phyloP scores from a whole-genome alignment of 2,329 filamentous ascomycete genomes.

The Hymenoscyphus repandus region DNA sequence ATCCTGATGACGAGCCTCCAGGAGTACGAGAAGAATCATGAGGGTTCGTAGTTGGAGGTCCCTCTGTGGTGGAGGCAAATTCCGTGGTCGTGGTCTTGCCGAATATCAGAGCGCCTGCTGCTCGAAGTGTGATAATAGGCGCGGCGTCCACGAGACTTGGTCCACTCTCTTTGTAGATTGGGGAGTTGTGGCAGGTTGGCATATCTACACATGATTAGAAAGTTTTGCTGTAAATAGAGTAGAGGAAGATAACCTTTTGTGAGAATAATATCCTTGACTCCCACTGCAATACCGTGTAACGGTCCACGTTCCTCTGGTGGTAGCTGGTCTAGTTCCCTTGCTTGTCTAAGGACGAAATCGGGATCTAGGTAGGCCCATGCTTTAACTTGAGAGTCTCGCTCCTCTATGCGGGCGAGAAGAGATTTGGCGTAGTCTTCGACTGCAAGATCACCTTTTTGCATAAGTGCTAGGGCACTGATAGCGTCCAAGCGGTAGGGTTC shows the following conservation, averaged over 20 bases:
- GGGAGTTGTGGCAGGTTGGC: slow-evolving; percentile 52
- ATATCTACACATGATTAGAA: slow-evolving; percentile 38
- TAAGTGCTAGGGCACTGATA: slow-evolving; percentile 34
- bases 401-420: slow-evolving; percentile 40
- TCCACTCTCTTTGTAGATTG: slow-evolving; percentile 43
- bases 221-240: neutral
- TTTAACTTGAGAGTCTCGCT: slow-evolving; percentile 40
- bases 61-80: slow-evolving; percentile 52
- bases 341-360: slow-evolving; percentile 43
- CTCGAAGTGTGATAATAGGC: slow-evolving; percentile 45
- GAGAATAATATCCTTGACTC: slow-evolving; percentile 55
- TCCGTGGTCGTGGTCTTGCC: slow-evolving; percentile 59
- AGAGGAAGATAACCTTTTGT: slow-evolving; percentile 40
- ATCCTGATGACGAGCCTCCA: slow-evolving; percentile 63
- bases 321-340: slow-evolving; percentile 44
- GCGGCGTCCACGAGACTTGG: slow-evolving; percentile 46
- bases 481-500: slow-evolving; percentile 39
- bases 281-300: slow-evolving; percentile 53
- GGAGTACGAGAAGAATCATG: slow-evolving; percentile 49
- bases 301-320: slow-evolving; percentile 44
- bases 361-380: slow-evolving; percentile 47
- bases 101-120: slow-evolving; percentile 53
- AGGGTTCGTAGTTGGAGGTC: slow-evolving; percentile 53
- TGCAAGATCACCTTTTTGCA: slow-evolving; percentile 39
- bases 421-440: slow-evolving; percentile 45